Percentiles rank a stretch among this genome's conserved stretches.
phyloP scores from a whole-genome alignment of 768 basidiomycete genomes.

The Collybia sordida region DNA sequence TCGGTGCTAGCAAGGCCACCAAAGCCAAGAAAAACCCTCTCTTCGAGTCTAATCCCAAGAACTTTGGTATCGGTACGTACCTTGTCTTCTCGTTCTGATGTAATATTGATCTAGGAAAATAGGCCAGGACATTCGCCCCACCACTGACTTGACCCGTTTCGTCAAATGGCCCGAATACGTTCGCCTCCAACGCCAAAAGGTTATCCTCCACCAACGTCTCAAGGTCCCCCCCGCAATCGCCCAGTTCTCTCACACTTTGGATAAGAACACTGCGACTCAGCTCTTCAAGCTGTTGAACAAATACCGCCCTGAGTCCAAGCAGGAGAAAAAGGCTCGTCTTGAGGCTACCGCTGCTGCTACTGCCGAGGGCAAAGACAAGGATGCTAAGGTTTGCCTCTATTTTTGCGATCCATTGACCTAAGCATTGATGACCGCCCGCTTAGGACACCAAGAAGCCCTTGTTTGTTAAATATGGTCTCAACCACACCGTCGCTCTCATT shows the following conservation, averaged over 20 bases:
- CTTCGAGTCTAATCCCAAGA: slow-evolving; percentile 86
- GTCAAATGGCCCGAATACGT: slow-evolving; percentile 99
- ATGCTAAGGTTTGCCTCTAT: slow-evolving; percentile 37
- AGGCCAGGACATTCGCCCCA: slow-evolving; percentile 94
- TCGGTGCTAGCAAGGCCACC: slow-evolving; percentile 70
- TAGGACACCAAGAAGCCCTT: slow-evolving; percentile 92
- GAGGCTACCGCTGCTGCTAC: slow-evolving; percentile 71
- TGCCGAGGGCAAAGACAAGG: slow-evolving; percentile 70
- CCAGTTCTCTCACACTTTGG: slow-evolving; percentile 95
- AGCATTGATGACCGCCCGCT: background rate
- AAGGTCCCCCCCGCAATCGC: slow-evolving; percentile 99
- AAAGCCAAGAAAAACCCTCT: slow-evolving; percentile 93
- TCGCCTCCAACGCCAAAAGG: slow-evolving; percentile 96
- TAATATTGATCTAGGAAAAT: background rate
- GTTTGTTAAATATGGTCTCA: slow-evolving; percentile 94
- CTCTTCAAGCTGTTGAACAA: slow-evolving; percentile 98
- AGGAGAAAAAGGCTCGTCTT: slow-evolving; percentile 96
- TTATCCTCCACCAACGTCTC: slow-evolving; percentile 95
- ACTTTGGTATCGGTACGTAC: slow-evolving; percentile 89
- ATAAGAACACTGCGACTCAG: slow-evolving; percentile 99
- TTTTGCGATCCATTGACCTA: background rate
- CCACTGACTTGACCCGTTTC: slow-evolving; percentile 91
- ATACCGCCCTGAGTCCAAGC: slow-evolving; percentile 92
- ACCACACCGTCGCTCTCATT: slow-evolving; percentile 93
- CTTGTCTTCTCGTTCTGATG: background rate